A percentile compares a stretch with the other conserved stretches of the same genome.
Evolutionary conservation across 148 eudicot genomes (phyloP).

Genomic region (Oxyria digyna): DNA sequence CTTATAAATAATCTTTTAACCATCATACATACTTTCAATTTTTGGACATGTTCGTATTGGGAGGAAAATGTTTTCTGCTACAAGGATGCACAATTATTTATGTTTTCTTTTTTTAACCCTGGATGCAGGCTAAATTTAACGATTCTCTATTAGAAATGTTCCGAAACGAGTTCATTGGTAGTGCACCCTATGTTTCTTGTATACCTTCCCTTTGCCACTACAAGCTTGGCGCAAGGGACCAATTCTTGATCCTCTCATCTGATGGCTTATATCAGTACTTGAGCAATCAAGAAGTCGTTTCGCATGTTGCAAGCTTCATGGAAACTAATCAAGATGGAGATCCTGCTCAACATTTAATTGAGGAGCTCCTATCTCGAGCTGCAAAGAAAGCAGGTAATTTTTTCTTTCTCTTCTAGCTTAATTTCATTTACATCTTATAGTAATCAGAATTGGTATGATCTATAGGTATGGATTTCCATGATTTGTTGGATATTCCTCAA

Average conservation of each 20-base stretch:
- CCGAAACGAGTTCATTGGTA: slow-evolving; percentile 93
- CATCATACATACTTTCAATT: not conserved
- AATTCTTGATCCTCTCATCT: slow-evolving; percentile 92
- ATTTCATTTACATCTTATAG: not conserved
- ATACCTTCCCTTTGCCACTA: slow-evolving; percentile 83
- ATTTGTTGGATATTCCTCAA: slow-evolving; percentile 88
- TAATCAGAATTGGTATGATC: not conserved
- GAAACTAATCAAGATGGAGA: slow-evolving; percentile 95
- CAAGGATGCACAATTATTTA: not conserved
- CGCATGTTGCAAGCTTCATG: slow-evolving; percentile 72
- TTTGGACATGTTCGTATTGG: not conserved
- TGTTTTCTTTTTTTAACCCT: not conserved
- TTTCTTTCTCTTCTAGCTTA: not conserved
- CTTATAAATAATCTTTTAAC: not conserved
- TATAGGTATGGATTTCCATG: slow-evolving; percentile 91
- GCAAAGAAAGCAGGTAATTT: slow-evolving; percentile 97
- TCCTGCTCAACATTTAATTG: slow-evolving; percentile 97
- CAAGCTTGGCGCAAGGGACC: slow-evolving; percentile 71
- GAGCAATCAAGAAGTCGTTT: slow-evolving; percentile 88
- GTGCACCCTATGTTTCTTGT: slow-evolving; percentile 79
- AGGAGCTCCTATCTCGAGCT: slow-evolving; percentile 92
- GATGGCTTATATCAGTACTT: slow-evolving; percentile 97
- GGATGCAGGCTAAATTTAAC: slow-evolving; percentile 77
- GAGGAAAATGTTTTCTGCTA: not conserved
- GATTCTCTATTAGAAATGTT: slow-evolving; percentile 87